Base-by-base conservation (phyloP, 2,329 filamentous ascomycete species). In the Diaporthe sp. region DNA sequence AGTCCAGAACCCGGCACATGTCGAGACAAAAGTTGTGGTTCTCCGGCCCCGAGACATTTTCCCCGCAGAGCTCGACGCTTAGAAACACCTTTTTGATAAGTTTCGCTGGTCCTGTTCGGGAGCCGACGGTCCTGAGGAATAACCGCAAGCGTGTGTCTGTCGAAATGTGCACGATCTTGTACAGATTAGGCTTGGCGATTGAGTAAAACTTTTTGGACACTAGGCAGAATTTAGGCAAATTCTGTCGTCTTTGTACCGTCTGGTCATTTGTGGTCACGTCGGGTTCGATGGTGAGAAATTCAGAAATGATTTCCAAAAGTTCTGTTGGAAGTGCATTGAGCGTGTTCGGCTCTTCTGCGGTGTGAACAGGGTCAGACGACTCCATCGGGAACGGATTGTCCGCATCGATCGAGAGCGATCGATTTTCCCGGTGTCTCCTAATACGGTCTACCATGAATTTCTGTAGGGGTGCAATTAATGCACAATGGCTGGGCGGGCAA, bases 121-220 rank as follows among this genome's bases (percentile, higher is more conserved):
- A 10, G 4, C 4, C 1, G 35, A 61, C n/a, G 1, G 35, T 42
- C 1, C 6, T 19, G 13, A 12, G 4, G 37, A 61, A 27, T 6
- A 4, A 17, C 4, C 2, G 3, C n/a, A 61, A 22, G 8, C 4
- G 22, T 8, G 12, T 2, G 15, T 9, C 7, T 9, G 22, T 27
- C 58, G 22, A 6, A 19, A 61, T 61, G n/a, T 42, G 2, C 17
- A 61, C 22, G n/a, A 17, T 3, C 15, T 42, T 4, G 15, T 42
- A 61, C 37, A 61, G 58, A 19, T 9, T 13, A 7, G 2, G 13
- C 7, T 4, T 9, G 7, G 37, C 25, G 3, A 4, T 8, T 1
- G 0, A 0, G 9, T 6, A 3, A 3, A 58, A 15, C 4, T 3
- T 7, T 10, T 6, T 37, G 10, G 9, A 37, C 12, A 58, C 55